A percentile compares a stretch with the other conserved stretches of the same genome.
phyloP scores from a whole-genome alignment of 225 moss, liverwort and hornwort genomes.

The Marchantia polymorpha region DNA sequence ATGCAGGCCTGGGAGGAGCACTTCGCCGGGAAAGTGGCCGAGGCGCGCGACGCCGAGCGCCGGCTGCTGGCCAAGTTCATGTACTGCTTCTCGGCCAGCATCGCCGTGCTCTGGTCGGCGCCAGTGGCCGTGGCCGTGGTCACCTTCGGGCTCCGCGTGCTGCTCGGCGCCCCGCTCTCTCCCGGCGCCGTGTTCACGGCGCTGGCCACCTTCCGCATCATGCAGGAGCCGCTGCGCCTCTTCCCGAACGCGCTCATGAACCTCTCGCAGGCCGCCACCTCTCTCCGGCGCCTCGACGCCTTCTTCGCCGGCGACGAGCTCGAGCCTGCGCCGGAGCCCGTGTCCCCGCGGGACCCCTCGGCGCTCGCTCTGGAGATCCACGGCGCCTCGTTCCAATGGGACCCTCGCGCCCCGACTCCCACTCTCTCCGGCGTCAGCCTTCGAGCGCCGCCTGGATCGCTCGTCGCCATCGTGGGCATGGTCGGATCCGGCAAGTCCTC shows the following conservation, averaged over 20 bases:
- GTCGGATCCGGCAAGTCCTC: constrained; percentile 57
- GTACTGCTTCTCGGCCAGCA: constrained; percentile 37
- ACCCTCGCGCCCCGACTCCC: constrained; percentile 22
- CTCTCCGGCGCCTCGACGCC: constrained; percentile 55
- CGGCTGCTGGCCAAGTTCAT: constrained; percentile 34
- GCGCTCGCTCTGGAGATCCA: constrained; percentile 36
- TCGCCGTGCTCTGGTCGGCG: constrained; percentile 57
- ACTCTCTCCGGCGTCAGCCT: constrained; percentile 42
- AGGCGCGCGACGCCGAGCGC: constrained; percentile 53
- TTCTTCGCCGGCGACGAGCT: constrained; percentile 62
- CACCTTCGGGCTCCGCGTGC: constrained; percentile 57
- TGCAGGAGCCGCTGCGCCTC: constrained; percentile 65
- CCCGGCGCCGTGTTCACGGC: constrained; percentile 51
- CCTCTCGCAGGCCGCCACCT: constrained; percentile 59
- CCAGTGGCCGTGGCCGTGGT: constrained; percentile 61
- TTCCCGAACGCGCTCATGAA: constrained; percentile 59
- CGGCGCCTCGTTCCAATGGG: constrained; percentile 62
- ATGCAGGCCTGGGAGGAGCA: constrained; percentile 68
- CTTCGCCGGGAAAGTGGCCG: constrained; percentile 51
- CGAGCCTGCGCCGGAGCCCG: constrained; percentile 38
- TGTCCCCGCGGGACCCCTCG: constrained; percentile 8
- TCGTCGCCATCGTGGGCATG: constrained; percentile 50
- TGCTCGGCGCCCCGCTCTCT: constrained; percentile 41
- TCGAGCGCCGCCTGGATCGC: constrained; percentile 31
- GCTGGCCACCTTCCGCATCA: constrained; percentile 65